Conservation (phyloP, 2,329 filamentous ascomycete genomes). For the Neurospora sp. region DNA sequence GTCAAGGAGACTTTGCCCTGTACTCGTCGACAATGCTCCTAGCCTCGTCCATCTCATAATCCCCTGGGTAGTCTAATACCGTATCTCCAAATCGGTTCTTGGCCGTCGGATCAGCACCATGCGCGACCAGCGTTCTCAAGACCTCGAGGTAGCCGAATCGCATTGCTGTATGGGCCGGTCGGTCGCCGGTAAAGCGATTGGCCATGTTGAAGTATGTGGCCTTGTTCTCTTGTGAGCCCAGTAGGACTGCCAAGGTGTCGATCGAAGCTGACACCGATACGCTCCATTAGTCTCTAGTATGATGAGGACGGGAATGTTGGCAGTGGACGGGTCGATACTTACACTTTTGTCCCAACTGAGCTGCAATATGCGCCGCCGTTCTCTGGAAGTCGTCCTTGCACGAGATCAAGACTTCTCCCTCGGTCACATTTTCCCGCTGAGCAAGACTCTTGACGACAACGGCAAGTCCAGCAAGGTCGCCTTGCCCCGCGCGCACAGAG, state of each 20-base stretch:
- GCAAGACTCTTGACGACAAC: conserved; percentile 9
- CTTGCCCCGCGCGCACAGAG: conserved; percentile 14
- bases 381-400: conserved; percentile 16
- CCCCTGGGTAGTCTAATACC: conserved; percentile 13
- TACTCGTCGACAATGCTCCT: conserved; percentile 12
- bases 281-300: background rate
- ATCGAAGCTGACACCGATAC: conserved; percentile 11
- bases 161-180: conserved; percentile 16
- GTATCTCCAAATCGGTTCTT: conserved; percentile 16
- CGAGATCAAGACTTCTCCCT: conserved; percentile 10
- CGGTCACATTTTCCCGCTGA: conserved; percentile 5
- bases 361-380: conserved; percentile 17
- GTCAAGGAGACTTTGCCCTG: background rate
- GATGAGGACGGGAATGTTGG: background rate
- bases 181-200: conserved; percentile 14
- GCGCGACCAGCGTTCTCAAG: conserved; percentile 10
- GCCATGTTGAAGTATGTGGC: conserved; percentile 14
- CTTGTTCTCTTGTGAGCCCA: conserved; percentile 6
- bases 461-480: conserved; percentile 8
- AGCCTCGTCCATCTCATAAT: conserved; percentile 14
- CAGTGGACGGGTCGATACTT: background rate
- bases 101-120: conserved; percentile 15
- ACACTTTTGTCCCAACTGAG: conserved; percentile 14
- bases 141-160: conserved; percentile 13
- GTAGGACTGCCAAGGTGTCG: conserved; percentile 9